Percentiles rank a stretch among this genome's conserved stretches.
Evolutionary conservation across 768 basidiomycete genomes (phyloP).

Genomic region (Pleurotus giganteus): DNA sequence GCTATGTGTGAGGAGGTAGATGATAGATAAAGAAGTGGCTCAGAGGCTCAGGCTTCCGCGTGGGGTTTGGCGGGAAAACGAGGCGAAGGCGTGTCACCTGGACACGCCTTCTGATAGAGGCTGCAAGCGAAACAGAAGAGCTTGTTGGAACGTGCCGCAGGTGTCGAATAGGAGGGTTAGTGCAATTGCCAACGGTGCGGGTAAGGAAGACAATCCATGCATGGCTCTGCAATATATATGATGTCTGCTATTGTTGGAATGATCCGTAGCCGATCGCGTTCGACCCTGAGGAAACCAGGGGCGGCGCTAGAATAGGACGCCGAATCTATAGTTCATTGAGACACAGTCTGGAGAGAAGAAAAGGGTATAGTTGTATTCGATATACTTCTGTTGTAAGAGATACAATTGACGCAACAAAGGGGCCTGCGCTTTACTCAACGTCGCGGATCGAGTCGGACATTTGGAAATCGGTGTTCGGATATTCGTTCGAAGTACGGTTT

Average conservation of each 20-base stretch:
- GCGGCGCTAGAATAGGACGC: too few species aligned
- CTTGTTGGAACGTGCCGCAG: background rate
- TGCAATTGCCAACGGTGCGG: too few species aligned
- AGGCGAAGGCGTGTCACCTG: background rate
- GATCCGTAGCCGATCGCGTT: background rate
- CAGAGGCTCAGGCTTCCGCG: too few species aligned
- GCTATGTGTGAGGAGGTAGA: background rate
- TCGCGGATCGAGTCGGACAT: constrained; percentile 3
- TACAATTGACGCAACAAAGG: background rate
- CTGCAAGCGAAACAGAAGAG: too few species aligned
- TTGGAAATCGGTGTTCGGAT: background rate
- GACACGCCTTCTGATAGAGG: background rate
- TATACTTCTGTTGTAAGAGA: too few species aligned
- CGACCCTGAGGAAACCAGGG: background rate
- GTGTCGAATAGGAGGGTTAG: background rate
- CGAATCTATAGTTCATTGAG: too few species aligned
- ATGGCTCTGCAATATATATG: too few species aligned
- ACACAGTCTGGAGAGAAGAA: too few species aligned
- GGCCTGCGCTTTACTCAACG: background rate
- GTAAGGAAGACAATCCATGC: too few species aligned
- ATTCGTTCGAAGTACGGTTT: background rate
- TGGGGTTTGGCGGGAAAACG: background rate
- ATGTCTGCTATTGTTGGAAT: too few species aligned
- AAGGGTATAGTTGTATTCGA: too few species aligned
- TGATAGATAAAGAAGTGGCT: background rate